These are phyloP conservation scores for Scheffersomyces titani DNA, from an alignment of 1,139 yeast genomes.

Conservation along the genomic window DNA sequence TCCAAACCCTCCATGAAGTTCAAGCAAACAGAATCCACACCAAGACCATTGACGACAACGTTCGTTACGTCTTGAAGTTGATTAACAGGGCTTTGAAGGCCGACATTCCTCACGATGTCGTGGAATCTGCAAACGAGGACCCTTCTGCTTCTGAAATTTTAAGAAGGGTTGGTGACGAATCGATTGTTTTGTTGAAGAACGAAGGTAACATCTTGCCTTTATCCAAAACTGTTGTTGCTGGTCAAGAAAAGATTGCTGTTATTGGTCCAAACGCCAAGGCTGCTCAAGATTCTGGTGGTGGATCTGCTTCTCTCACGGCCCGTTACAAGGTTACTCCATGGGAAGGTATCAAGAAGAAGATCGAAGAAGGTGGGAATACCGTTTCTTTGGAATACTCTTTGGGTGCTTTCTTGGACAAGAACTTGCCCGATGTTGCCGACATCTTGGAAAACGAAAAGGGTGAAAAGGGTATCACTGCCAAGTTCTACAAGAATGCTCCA, in stretches of 20 bases:
- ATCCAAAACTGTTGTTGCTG: constrained; percentile 22
- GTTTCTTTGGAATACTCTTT: constrained; percentile 23
- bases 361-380: constrained; percentile 12
- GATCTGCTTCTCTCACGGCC: constrained; percentile 50
- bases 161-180: constrained; percentile 51
- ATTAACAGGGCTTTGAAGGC: constrained; percentile 44
- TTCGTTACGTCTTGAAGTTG: constrained; percentile 44
- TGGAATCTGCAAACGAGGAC: constrained; percentile 43
- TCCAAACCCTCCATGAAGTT: constrained; percentile 14
- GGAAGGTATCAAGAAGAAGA: constrained; percentile 33
- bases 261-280: constrained; percentile 54
- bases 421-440: constrained; percentile 30
- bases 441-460: constrained; percentile 29
- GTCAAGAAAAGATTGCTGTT: constrained; percentile 40
- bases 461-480: constrained; percentile 35
- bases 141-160: constrained; percentile 45
- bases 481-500: constrained; percentile 41
- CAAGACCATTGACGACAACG: constrained; percentile 45
- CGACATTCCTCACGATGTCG: constrained; percentile 42
- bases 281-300: constrained; percentile 51
- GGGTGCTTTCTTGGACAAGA: constrained; percentile 34
- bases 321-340: constrained; percentile 49
- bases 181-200: constrained; percentile 55
- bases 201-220: constrained; percentile 46
- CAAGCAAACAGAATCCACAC: constrained; percentile 16